These are phyloP conservation scores for Pyracantha coccinea DNA, from an alignment of 331 rosid species.

Conservation along the genomic window DNA sequence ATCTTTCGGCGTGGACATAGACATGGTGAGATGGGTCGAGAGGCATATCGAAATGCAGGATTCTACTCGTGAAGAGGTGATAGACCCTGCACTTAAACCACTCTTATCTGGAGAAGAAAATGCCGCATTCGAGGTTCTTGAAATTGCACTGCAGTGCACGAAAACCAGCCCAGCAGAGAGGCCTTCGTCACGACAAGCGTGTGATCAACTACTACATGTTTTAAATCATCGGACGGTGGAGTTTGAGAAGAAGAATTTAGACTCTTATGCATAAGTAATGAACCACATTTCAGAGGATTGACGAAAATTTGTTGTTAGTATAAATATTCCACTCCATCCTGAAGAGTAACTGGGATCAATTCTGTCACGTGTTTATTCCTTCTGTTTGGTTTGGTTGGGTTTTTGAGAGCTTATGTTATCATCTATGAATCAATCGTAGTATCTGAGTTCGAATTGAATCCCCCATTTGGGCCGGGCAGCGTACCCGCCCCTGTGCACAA, in stretches of 20 bases:
- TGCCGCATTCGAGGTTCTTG: constrained; percentile 72
- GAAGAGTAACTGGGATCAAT: no score
- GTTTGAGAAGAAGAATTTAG: constrained; percentile 36
- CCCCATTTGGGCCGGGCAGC: no score
- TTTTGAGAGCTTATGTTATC: background rate
- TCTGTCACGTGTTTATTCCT: no score
- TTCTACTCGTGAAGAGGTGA: constrained; percentile 36
- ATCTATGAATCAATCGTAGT: background rate
- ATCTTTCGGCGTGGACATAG: constrained; percentile 59
- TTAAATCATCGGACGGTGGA: constrained; percentile 34
- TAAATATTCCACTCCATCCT: background rate
- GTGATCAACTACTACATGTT: constrained; percentile 57
- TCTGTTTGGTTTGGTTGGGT: background rate
- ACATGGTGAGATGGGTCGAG: constrained; percentile 95
- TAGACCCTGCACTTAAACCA: constrained; percentile 58
- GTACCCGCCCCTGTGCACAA: no score
- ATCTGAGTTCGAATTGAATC: no score
- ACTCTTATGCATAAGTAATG: constrained; percentile 19
- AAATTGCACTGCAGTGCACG: constrained; percentile 75
- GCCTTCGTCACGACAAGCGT: constrained; percentile 60
- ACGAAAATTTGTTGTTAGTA: background rate
- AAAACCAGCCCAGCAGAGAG: constrained; percentile 68
- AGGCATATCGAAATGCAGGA: constrained; percentile 38
- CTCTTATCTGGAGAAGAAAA: constrained; percentile 45
- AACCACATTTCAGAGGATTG: constrained; percentile 4